phyloP scores from a whole-genome alignment of 306 rosid genomes.

The Prunus mira region DNA sequence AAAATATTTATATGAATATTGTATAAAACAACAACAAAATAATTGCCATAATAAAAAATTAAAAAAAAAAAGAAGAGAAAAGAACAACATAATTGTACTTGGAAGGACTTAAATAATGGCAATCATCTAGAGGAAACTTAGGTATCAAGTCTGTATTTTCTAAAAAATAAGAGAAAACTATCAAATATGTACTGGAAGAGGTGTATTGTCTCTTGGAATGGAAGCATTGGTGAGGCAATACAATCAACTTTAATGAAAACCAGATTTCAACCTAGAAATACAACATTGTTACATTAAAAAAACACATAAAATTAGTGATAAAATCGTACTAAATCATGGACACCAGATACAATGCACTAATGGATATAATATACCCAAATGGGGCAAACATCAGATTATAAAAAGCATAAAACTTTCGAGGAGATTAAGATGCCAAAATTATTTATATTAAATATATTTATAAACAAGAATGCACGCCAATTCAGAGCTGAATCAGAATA shows the following conservation, averaged over 20 bases:
- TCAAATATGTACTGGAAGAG: not conserved
- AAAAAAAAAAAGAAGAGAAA: too few species aligned
- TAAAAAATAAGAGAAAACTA: not conserved
- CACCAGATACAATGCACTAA: constrained; percentile 29
- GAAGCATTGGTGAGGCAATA: constrained; percentile 2
- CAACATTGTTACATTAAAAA: constrained; percentile 6
- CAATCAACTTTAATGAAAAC: not conserved
- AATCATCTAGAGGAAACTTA: not conserved
- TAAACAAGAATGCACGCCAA: constrained; percentile 17
- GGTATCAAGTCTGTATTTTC: not conserved
- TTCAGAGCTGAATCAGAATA: constrained; percentile 34
- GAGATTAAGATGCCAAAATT: constrained; percentile 61
- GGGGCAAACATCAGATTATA: constrained; percentile 17
- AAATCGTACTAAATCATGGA: constrained; percentile 22
- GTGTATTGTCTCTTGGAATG: constrained; percentile 9
- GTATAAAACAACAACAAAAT: not conserved
- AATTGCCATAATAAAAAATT: not conserved
- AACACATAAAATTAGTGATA: not conserved
- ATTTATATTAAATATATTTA: not conserved
- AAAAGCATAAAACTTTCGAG: constrained; percentile 47
- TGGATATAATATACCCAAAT: constrained; percentile 21
- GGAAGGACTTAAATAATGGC: not conserved
- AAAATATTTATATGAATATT: too few species aligned
- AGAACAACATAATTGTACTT: not conserved
- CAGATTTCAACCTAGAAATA: not conserved